A percentile compares a stretch with the other conserved stretches of the same genome.
phyloP scores from a whole-genome alignment of 2,329 filamentous ascomycete species.

The Plenodomus lindquistii region DNA sequence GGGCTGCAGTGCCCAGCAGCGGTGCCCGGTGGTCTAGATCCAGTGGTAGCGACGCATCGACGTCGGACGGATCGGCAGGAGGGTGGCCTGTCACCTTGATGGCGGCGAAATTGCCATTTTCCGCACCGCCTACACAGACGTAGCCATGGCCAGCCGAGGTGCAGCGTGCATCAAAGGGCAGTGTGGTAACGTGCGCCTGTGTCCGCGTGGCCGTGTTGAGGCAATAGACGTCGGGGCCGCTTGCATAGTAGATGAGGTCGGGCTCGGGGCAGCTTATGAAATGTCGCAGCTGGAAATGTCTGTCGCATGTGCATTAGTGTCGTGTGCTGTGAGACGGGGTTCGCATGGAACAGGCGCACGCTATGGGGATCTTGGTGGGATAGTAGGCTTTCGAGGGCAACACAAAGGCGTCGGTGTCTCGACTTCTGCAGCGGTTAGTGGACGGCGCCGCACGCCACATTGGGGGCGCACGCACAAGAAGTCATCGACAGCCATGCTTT shows the following conservation, averaged over 20 bases:
- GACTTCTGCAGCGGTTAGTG: constrained; percentile 44
- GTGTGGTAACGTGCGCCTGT: constrained; percentile 74
- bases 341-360: constrained; percentile 43
- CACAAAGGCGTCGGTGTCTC: constrained; percentile 52
- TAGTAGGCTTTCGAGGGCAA: constrained; percentile 52
- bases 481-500: constrained; percentile 46
- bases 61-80: constrained; percentile 51
- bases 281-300: constrained; percentile 87
- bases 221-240: constrained; percentile 64
- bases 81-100: constrained; percentile 63
- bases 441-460: neutral
- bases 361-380: constrained; percentile 53
- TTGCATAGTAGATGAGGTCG: constrained; percentile 83
- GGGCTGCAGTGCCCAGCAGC: constrained; percentile 39
- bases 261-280: constrained; percentile 80
- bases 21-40: constrained; percentile 48
- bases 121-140: constrained; percentile 84
- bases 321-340: neutral
- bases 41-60: constrained; percentile 62
- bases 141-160: constrained; percentile 84
- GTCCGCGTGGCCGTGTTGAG: constrained; percentile 69
- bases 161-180: constrained; percentile 73
- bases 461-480: constrained; percentile 30
- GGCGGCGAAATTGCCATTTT: constrained; percentile 83
- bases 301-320: constrained; percentile 47